phyloP scores from a whole-genome alignment of 2,329 filamentous ascomycete genomes.

The Lizonia empirigonia region DNA sequence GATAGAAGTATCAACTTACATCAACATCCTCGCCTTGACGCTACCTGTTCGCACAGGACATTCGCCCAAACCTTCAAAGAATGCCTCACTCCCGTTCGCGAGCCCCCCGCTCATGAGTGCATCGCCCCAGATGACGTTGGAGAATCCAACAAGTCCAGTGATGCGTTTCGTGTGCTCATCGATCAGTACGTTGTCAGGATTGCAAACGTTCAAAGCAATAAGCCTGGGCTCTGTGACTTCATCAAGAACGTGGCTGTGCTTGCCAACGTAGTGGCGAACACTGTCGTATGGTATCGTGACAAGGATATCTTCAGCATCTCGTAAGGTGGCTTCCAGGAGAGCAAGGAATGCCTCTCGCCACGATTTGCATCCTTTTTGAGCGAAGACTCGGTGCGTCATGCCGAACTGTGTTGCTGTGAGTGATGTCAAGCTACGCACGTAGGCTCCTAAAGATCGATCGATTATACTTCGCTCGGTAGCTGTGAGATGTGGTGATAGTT shows the following conservation, averaged over 20 bases:
- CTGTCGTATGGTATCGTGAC: conserved; percentile 62
- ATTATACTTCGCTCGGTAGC: conserved; percentile 44
- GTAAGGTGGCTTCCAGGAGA: conserved; percentile 59
- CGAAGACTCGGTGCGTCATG: conserved; percentile 54
- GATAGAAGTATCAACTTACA: conserved; percentile 43
- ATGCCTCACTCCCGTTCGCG: conserved; percentile 46
- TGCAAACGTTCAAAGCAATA: conserved; percentile 57
- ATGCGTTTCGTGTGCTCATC: conserved; percentile 56
- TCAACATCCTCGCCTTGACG: conserved; percentile 46
- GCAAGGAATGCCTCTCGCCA: conserved; percentile 61
- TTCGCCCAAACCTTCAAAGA: conserved; percentile 52
- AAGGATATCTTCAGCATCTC: conserved; percentile 64
- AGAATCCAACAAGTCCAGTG: conserved; percentile 59
- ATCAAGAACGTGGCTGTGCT: conserved; percentile 54
- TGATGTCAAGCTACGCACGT: conserved; percentile 52
- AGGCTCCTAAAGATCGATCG: conserved; percentile 49
- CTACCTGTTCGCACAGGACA: conserved; percentile 39
- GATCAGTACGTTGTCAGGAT: conserved; percentile 58
- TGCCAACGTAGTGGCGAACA: conserved; percentile 57
- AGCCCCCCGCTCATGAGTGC: conserved; percentile 58
- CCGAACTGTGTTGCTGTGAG: conserved; percentile 59
- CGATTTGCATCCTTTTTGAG: conserved; percentile 53
- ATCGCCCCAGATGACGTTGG: conserved; percentile 63
- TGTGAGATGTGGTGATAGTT: conserved; percentile 42
- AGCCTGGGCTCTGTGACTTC: conserved; percentile 58